Evolutionary conservation across 371 early-diverging fungal genomes (phyloP).

Genomic region (Phascolomyces articulosus): DNA sequence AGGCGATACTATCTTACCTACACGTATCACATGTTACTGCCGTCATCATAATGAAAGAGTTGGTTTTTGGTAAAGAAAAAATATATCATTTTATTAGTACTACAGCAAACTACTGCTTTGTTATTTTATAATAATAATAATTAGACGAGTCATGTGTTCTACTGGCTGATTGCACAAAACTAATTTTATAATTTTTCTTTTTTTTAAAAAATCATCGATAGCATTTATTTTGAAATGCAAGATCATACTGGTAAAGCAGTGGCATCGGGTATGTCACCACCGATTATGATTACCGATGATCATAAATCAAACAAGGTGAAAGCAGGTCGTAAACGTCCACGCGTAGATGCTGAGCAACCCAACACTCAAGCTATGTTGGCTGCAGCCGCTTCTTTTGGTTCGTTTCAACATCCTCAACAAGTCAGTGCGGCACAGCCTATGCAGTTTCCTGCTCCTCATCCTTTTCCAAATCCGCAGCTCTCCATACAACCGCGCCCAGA

Average conservation of each 20-base stretch:
- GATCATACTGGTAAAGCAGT: conserved; percentile 72
- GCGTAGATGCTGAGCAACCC: conserved; percentile 37
- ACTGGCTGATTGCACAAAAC: background rate
- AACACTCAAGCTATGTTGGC: conserved; percentile 17
- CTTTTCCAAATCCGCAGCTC: conserved; percentile 11
- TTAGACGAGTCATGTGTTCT: background rate
- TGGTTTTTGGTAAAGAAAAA: conserved; percentile 84
- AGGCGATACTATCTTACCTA: conserved; percentile 89
- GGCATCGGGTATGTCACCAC: conserved; percentile 86
- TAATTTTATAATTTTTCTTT: background rate
- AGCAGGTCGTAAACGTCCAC: conserved; percentile 50
- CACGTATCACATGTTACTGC: conserved; percentile 95
- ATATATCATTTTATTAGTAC: too few relatives aligned
- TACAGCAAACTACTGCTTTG: background rate
- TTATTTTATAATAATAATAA: background rate
- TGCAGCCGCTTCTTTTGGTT: conserved; percentile 7
- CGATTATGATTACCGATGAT: conserved; percentile 96
- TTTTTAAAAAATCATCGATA: background rate
- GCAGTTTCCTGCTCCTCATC: conserved; percentile 2
- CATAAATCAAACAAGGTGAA: conserved; percentile 86
- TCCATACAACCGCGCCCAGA: conserved; percentile 24
- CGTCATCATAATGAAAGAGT: conserved; percentile 91
- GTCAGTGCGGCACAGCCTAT: background rate
- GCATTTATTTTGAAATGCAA: conserved; percentile 74
- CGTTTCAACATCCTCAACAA: background rate